Evolutionary conservation across 257 asterid genomes (phyloP), one percentile per base, ranked within the genome.

Genomic region (Echium plantagineum): DNA sequence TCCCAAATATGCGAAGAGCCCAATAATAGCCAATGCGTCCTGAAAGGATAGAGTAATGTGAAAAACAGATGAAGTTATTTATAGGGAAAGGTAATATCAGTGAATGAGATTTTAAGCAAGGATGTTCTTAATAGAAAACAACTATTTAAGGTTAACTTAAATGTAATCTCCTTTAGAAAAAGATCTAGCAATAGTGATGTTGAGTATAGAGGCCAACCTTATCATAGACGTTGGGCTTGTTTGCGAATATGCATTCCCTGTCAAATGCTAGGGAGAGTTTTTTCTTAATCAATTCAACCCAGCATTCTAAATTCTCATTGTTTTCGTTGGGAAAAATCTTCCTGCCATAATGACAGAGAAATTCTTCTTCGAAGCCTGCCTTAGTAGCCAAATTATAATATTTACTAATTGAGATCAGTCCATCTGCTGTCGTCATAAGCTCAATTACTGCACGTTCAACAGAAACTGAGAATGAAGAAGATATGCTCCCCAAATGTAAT

Each of bases 291-390:
- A 87, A 79, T 55, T 93, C 96, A 61, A 87, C 80, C 90, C 93
- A 87, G 69, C 83, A 87, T 60, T 85, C 90, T 46, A 77, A 46
- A 55, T 81, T 89, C 68, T 78, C 87, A 51, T 73, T 61, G 58
- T 67, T 80, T 71, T 73, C 62, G 75, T 78, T 70, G 3, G 94
- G 94, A 22, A 85, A 83, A 69, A 85, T 71, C 66, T 73, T 85
- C 49, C 80, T 65, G 51, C 93, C 94, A 60, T 83, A 87, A 78
- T 85, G 87, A 35, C 62, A 64, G 54, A 85, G 67, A 71, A 85
- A 85, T 30, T 78, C 77, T 67, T 83, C 87, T 75, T 85, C 96
- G 48, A 83, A 87, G 52, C 94, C 96, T 31, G 96, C 96, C 75
- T 81, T 85, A 62, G 68, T 69, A n/a, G 96, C 89, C 67, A 87